phyloP scores from a whole-genome alignment of 2,329 filamentous ascomycete species.

The Trichoderma sp. region DNA sequence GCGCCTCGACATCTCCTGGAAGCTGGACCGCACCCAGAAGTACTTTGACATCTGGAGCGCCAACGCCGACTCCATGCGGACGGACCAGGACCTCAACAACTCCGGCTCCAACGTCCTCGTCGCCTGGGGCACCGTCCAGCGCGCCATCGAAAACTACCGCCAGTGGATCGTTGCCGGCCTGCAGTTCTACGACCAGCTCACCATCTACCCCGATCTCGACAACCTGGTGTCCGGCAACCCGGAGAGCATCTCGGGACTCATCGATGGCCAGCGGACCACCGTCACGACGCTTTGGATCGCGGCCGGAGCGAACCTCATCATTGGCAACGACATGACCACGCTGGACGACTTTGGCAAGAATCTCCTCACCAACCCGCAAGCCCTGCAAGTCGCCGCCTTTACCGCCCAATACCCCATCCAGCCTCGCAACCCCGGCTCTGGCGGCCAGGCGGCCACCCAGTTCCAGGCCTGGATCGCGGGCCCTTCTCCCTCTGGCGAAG shows the following conservation, averaged over 20 bases:
- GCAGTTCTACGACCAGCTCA: slow-evolving; percentile 27
- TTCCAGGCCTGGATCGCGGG: slow-evolving; percentile 32
- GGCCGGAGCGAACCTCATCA: slow-evolving; percentile 30
- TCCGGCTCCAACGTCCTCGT: slow-evolving; percentile 24
- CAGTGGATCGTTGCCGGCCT: slow-evolving; percentile 32
- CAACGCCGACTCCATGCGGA: slow-evolving; percentile 32
- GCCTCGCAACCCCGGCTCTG: slow-evolving; percentile 30
- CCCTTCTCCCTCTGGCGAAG: slow-evolving; percentile 25
- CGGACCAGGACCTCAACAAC: slow-evolving; percentile 33
- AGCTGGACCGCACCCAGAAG: slow-evolving; percentile 30
- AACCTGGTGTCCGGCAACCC: slow-evolving; percentile 30
- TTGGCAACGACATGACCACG: slow-evolving; percentile 29
- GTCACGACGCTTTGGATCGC: slow-evolving; percentile 33
- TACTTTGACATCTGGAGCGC: slow-evolving; percentile 32
- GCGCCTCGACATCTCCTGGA: slow-evolving; percentile 33
- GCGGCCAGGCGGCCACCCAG: slow-evolving; percentile 29
- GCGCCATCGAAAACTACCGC: slow-evolving; percentile 32
- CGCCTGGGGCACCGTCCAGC: slow-evolving; percentile 30
- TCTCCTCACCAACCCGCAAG: slow-evolving; percentile 28
- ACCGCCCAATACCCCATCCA: slow-evolving; percentile 30
- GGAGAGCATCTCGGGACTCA: slow-evolving; percentile 29
- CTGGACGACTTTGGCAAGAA: slow-evolving; percentile 28
- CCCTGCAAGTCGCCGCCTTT: slow-evolving; percentile 29
- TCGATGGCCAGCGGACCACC: slow-evolving; percentile 29
- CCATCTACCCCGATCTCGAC: slow-evolving; percentile 31